phyloP scores from a whole-genome alignment of 2,329 filamentous ascomycete genomes.

The Biscogniauxia marginata region DNA sequence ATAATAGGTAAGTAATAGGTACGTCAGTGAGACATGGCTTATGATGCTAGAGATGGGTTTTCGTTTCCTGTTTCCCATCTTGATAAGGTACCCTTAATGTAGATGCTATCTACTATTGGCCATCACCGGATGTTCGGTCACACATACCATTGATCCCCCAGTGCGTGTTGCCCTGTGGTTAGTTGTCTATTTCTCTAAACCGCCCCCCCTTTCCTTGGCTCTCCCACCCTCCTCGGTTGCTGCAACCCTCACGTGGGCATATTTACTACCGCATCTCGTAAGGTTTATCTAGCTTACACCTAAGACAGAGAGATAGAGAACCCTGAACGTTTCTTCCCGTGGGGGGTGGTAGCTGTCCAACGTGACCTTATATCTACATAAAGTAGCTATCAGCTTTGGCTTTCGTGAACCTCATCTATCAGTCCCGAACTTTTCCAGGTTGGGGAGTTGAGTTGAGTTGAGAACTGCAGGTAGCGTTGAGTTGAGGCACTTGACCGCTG shows the following conservation, averaged over 20 bases:
- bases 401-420: constrained; percentile 13
- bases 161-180: neutral
- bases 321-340: neutral
- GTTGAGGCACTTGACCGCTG: neutral
- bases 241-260: constrained; percentile 27
- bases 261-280: constrained; percentile 8
- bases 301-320: neutral
- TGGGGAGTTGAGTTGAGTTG: neutral
- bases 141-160: neutral
- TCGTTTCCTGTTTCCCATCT: no score
- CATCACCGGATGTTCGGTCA: neutral
- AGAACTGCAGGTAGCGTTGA: neutral
- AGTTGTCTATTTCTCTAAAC: no score
- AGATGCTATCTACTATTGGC: no score
- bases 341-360: neutral
- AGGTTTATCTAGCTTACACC: constrained; percentile 15
- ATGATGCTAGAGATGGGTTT: no score
- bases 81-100: neutral
- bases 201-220: constrained; percentile 3
- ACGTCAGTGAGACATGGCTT: neutral
- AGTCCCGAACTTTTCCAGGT: constrained; percentile 7
- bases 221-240: neutral
- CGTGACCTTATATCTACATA: neutral
- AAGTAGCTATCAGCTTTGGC: neutral
- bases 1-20: neutral